Evolutionary conservation across 2,329 filamentous ascomycete species (phyloP), one percentile per base, ranked within the genome.

Genomic region (Colletotrichum musicola): DNA sequence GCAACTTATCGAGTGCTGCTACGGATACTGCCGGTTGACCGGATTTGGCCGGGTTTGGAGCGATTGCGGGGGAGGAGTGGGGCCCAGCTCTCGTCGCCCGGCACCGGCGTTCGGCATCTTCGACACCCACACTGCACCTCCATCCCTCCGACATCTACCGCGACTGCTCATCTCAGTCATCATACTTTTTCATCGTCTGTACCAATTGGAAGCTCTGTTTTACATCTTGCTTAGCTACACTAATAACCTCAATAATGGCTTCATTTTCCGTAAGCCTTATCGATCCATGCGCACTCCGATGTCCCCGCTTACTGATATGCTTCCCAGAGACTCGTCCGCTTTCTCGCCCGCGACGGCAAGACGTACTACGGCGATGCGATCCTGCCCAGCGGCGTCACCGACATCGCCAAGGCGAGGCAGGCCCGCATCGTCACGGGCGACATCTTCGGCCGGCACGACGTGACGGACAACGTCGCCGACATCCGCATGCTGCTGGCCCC

Each of bases 341-440:
- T 94, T 80, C 85, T 93, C 9, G 89, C 91, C 74, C 88, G 86
- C 73, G 90, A 94, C 74, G 91, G 91, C 76, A 84, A 84, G 64
- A 86, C 87, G 42, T 92, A 93, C 79, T 93, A 93, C 72, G 92
- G 92, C 73, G 91, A 94, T 80, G 91, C 92, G 69, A 88, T 94
- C 64, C 85, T 93, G 20, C 89, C 90, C 4, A 61, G 79, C 0
- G 89, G 89, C 20, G 80, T 85, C 46, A 87, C 77, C 56, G 89
- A 93, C 74, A 85, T 93, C 71, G 81, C 86, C 68, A 85, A 89
- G 79, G 85, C 86, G 1, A 87, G 82, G 57, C 84, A 86, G 73
- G 91, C 91, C 22, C 86, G 81, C 57, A 82, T 93, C 55, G 88
- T 93, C 71, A 81, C 81, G 18, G 91, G 91, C 44, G 85, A 90